Evolutionary conservation across 2,329 filamentous ascomycete genomes (phyloP), one percentile per base, ranked within the genome.

Genomic region (Neoscytalidium dimidiatum): DNA sequence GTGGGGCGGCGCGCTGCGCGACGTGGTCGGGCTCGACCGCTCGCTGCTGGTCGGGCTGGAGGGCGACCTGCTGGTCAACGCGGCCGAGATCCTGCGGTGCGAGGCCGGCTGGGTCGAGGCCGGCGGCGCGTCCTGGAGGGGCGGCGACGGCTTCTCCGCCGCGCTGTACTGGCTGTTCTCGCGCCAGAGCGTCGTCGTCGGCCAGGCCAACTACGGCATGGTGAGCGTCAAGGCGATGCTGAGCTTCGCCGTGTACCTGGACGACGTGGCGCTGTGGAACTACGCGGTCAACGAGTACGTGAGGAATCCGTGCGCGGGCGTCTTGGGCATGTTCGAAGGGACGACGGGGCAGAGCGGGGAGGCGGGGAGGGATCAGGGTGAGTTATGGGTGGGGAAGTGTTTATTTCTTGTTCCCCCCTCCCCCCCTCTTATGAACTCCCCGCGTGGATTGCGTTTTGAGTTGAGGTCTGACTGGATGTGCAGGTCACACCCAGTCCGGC

Each of bases 41-140:
- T 77, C 77, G 1, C 73, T 81, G 2, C 66, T 80, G 4, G 68
- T 80, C 6, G 78, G 74, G 0, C 67, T 81, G 0, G 78, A 81
- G 8, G 79, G 79, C 1, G 74, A 76, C 23, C 43, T 81, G 17
- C 73, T 81, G 8, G 78, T 73, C 21, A 81, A 81, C 35, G 78
- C 79, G 0, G 80, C 78, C 0, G 79, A 81, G 68, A 80, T 81
- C 31, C 79, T 81, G 77, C 74, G 78, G 31, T 80, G 78, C 77
- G 79, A 81, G 65, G 78, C 77, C 7, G 69, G 70, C 23, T 81
- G 79, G 79, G 69, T 69, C 0, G 79, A 81, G 64, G 29, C 66
- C 2, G 76, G 78, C 2, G 76, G 78, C 1, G 72, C 77, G 0
- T 69, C 63, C n/a, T 73, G 69, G 69, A 66, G 70, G n/a, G 79